Conservation (phyloP, 1,139 yeast species). For the Pichia sp. region DNA sequence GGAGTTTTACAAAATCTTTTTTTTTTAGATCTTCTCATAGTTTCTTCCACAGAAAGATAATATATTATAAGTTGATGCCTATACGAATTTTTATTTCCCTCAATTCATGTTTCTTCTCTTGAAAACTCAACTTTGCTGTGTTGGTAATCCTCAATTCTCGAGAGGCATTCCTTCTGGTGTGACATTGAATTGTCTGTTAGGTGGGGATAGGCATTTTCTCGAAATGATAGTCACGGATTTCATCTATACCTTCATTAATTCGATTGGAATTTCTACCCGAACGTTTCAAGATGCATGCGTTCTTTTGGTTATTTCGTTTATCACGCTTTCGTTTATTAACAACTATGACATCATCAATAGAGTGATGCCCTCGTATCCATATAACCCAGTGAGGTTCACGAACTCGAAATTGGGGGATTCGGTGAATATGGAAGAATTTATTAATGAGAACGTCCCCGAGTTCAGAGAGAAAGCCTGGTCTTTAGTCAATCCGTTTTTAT, state of each 20-base stretch:
- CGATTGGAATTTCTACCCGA: conserved; percentile 7
- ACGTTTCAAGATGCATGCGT: conserved; percentile 17
- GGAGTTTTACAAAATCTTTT: conserved; percentile 16
- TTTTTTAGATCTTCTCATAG: background rate
- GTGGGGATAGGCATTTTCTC: background rate
- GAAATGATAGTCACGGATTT: conserved; percentile 1
- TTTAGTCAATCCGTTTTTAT: conserved; percentile 59
- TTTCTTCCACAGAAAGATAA: background rate
- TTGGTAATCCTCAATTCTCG: too few relatives aligned
- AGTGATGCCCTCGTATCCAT: conserved; percentile 18
- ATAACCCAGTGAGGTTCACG: conserved; percentile 14
- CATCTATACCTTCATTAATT: conserved; percentile 2
- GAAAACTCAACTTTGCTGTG: too few relatives aligned
- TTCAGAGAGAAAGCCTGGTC: conserved; percentile 44
- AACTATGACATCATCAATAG: conserved; percentile 18
- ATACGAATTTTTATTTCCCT: background rate
- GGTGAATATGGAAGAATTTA: conserved; percentile 15
- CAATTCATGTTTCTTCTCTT: background rate
- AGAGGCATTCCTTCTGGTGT: background rate
- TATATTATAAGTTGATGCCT: background rate
- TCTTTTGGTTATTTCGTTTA: conserved; percentile 9
- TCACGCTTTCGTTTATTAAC: background rate
- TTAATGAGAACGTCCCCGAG: conserved; percentile 38
- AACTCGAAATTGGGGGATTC: conserved; percentile 6
- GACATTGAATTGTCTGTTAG: background rate